phyloP scores from a whole-genome alignment of 768 basidiomycete species.

The Sutorius australiensis region DNA sequence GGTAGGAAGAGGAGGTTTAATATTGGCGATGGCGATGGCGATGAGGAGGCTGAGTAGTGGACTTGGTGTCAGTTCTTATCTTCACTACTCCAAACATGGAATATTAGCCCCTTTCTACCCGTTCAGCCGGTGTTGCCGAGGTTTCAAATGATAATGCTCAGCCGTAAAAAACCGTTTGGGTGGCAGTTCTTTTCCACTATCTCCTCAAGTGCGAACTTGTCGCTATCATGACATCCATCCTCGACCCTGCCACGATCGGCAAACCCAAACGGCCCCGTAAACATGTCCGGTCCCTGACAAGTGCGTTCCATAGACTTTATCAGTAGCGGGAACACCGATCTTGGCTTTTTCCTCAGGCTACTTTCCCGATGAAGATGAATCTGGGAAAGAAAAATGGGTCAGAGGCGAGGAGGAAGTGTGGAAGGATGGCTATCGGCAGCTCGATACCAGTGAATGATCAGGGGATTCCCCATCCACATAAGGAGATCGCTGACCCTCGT shows the following conservation, averaged over 20 bases:
- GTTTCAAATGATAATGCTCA: not conserved
- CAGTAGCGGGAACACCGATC: not conserved
- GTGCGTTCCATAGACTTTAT: constrained; percentile 31
- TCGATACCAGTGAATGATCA: constrained; percentile 48
- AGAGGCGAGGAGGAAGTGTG: constrained; percentile 72
- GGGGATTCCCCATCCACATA: not conserved
- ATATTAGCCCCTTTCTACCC: not conserved
- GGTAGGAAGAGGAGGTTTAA: constrained; percentile 71
- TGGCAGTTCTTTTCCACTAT: not conserved
- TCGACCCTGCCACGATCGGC: constrained; percentile 66
- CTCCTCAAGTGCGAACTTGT: not conserved
- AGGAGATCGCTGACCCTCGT: constrained; percentile 2
- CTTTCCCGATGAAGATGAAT: constrained; percentile 69
- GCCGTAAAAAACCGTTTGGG: not conserved
- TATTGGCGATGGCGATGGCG: constrained; percentile 41
- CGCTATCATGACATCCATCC: constrained; percentile 54
- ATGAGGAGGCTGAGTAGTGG: constrained; percentile 26
- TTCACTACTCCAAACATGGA: not conserved
- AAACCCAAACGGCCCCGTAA: constrained; percentile 48
- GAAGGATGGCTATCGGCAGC: constrained; percentile 57
- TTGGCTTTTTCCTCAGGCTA: constrained; percentile 53
- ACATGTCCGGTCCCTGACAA: constrained; percentile 67
- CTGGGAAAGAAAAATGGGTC: constrained; percentile 84
- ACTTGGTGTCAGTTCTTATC: no score
- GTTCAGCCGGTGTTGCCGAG: not conserved